phyloP scores from a whole-genome alignment of 257 asterid genomes.

The Linderniella brevidens region DNA sequence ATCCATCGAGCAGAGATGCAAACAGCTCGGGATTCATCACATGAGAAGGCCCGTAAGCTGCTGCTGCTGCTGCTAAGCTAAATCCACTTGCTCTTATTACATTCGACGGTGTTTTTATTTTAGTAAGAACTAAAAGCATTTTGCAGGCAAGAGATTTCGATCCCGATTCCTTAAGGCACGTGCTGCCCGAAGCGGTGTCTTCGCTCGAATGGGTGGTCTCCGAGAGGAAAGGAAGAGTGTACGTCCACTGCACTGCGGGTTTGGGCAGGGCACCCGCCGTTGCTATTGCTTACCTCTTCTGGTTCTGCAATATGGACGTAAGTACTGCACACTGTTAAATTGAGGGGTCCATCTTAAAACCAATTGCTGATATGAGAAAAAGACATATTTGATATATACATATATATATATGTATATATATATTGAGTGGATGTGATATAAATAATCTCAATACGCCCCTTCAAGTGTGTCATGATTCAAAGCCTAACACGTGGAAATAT shows the following conservation, averaged over 20 bases:
- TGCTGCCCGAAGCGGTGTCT: slow-evolving; percentile 67
- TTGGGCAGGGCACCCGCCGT: slow-evolving; percentile 92
- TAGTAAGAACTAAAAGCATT: not conserved
- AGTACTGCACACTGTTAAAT: slow-evolving; percentile 9
- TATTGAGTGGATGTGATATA: too few species aligned
- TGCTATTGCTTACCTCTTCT: slow-evolving; percentile 86
- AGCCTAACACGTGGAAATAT: too few species aligned
- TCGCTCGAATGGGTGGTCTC: slow-evolving; percentile 57
- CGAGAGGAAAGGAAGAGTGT: slow-evolving; percentile 69
- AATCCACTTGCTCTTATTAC: not conserved
- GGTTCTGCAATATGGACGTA: slow-evolving; percentile 75
- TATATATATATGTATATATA: too few species aligned
- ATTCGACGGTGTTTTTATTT: not conserved
- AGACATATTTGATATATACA: too few species aligned
- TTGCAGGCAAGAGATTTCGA: slow-evolving; percentile 79
- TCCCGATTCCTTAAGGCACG: slow-evolving; percentile 77
- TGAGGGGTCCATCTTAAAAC: too few species aligned
- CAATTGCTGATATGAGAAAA: not conserved
- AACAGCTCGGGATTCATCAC: slow-evolving; percentile 52
- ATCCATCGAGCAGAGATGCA: slow-evolving; percentile 45
- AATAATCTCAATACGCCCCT: too few species aligned
- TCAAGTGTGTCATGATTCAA: too few species aligned
- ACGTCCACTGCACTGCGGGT: slow-evolving; percentile 94
- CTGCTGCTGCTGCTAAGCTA: too few species aligned
- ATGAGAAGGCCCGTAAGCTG: slow-evolving; percentile 94